phyloP scores from a whole-genome alignment of 1,139 yeast species.

The Hyphopichia fennica region DNA sequence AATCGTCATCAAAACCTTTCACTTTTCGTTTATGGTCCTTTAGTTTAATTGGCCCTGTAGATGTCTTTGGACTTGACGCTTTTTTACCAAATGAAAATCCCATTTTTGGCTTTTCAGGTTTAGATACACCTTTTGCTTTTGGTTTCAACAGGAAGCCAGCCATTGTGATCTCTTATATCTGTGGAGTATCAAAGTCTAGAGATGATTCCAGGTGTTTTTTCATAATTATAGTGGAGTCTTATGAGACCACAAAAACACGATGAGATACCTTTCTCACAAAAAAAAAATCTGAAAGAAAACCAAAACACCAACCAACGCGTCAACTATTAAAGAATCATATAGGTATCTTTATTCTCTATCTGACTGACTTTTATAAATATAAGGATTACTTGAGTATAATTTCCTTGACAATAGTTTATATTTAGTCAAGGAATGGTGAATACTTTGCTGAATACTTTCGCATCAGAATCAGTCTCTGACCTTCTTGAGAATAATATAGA shows the following conservation, averaged over 20 bases:
- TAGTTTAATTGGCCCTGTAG: neutral
- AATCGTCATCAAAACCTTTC: neutral
- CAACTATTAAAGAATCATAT: too few relatives aligned
- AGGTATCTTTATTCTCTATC: too few relatives aligned
- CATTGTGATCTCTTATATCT: conserved; percentile 11
- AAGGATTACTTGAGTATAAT: too few relatives aligned
- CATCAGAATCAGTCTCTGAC: neutral
- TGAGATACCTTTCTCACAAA: neutral
- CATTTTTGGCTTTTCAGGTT: conserved; percentile 4
- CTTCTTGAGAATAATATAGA: neutral
- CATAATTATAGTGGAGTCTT: neutral
- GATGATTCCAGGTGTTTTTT: too few relatives aligned
- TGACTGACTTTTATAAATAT: too few relatives aligned
- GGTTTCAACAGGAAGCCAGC: conserved; percentile 28
- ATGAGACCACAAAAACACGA: conserved; percentile 1
- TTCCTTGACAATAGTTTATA: too few relatives aligned
- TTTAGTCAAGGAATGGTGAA: too few relatives aligned
- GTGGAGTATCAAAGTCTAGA: neutral
- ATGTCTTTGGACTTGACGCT: conserved; percentile 1
- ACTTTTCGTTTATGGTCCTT: neutral
- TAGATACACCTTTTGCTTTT: conserved; percentile 11
- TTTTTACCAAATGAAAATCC: conserved; percentile 6
- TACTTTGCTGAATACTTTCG: too few relatives aligned
- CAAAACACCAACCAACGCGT: neutral
- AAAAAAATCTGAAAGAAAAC: neutral